Base-by-base conservation (phyloP, 192 early-diverging fungal species). In the Coemansia sp. region DNA sequence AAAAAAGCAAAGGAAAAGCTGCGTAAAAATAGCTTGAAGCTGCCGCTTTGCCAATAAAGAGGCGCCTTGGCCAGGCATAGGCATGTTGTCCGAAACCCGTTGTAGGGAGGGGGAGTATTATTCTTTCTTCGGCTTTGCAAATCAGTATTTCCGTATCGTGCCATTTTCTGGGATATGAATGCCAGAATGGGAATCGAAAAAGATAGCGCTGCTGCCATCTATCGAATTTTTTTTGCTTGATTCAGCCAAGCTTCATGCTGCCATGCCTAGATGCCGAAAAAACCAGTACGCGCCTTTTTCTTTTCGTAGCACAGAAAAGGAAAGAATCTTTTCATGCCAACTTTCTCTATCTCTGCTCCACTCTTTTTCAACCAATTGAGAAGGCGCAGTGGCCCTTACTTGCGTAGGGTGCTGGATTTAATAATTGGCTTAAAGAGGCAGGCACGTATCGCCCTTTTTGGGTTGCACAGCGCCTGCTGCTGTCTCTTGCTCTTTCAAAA, bases 251-350 rank as follows among this genome's bases (percentile, higher is more conserved):
- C 39, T 42, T 42, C 13, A 42, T 42, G 39, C 39, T 16, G 39
- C 39, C 50, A 24, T 23, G 49, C 20, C 49, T 50, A 50, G 49
- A 50, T 19, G 11, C 49, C 39, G 39, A 42, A 10, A 42, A 42
- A 42, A 42, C 3, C 3, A 42, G 39, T 14, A 1, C 22, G n/a
- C 49, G 19, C 11, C 20, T 23, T 50, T 50, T 50, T 25, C 49
- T 25, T 50, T 5, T 23, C 3, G 49, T 50, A 50, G 19, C 24
- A 50, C 49, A 50, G 24, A 23, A 23, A 20, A 50, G 13, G 49
- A 50, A 50, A 50, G 7, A 23, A 50, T 23, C 20, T 50, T 50
- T 50, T 20, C 49, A 50, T 50, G 49, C 49, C 49, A 20, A 50
- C 20, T 25, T 50, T 25, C 49, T 16, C 20, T 16, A 7, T 14